Conservation (phyloP, 108 stramenopile species). For the Epithemia pelagica region DNA sequence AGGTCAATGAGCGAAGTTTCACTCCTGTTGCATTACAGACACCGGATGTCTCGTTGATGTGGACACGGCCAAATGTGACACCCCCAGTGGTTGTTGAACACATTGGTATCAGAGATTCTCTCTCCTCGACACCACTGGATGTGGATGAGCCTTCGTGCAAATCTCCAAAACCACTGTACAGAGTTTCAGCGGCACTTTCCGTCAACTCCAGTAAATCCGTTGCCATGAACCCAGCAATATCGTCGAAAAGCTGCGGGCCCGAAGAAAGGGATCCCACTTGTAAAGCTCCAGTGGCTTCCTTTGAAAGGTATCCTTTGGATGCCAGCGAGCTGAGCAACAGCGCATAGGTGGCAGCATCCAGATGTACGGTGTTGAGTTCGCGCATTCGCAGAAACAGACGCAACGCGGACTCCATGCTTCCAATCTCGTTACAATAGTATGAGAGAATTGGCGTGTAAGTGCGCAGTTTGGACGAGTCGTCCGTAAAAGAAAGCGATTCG, state of each 20-base stretch:
- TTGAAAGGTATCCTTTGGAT: slow-evolving; percentile 54
- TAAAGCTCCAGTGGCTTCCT: slow-evolving; percentile 26
- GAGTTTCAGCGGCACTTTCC: slow-evolving; percentile 50
- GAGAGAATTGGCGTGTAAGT: slow-evolving; percentile 70
- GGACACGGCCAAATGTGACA: slow-evolving; percentile 32
- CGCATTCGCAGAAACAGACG: slow-evolving; percentile 63
- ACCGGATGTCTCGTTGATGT: slow-evolving; percentile 46
- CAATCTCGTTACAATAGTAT: slow-evolving; percentile 42
- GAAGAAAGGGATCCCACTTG: slow-evolving; percentile 32
- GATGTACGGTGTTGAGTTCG: slow-evolving; percentile 23
- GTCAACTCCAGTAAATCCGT: slow-evolving; percentile 66
- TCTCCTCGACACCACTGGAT: background rate
- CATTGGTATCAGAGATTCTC: background rate
- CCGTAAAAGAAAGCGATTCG: slow-evolving; percentile 13
- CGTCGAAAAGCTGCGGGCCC: slow-evolving; percentile 65
- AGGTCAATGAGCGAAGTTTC: slow-evolving; percentile 52
- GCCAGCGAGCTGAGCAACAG: slow-evolving; percentile 56
- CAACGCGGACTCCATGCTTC: slow-evolving; percentile 50
- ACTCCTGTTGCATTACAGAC: slow-evolving; percentile 55
- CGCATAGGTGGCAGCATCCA: slow-evolving; percentile 73
- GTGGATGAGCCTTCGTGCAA: background rate
- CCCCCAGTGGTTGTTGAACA: background rate
- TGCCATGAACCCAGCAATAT: slow-evolving; percentile 63
- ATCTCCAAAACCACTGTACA: slow-evolving; percentile 53
- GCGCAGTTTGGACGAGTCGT: slow-evolving; percentile 47